Percentiles rank a stretch among this genome's conserved stretches.
These are phyloP conservation scores for Davidsoniella eucalypti DNA, from an alignment of 2,329 filamentous ascomycete genomes.

Conservation along the genomic window DNA sequence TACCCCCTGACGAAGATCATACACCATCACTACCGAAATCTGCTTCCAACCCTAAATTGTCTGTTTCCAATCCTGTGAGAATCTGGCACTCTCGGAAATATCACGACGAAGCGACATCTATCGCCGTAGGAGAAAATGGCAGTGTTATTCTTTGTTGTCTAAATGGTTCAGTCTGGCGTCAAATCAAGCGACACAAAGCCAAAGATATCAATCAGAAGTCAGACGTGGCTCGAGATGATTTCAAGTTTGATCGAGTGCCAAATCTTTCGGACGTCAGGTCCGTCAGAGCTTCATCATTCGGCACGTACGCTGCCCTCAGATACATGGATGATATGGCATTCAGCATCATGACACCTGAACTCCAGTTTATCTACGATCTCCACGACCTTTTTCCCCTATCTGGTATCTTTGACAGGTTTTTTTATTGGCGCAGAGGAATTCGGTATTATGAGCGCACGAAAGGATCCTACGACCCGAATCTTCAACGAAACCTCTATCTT, in stretches of 20 bases:
- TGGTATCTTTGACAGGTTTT: too few relatives aligned
- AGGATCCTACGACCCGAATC: too few relatives aligned
- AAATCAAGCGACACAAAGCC: constrained; percentile 65
- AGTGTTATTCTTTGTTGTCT: constrained; percentile 89
- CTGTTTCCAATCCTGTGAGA: constrained; percentile 59
- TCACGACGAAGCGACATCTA: constrained; percentile 53
- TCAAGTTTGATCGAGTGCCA: constrained; percentile 86
- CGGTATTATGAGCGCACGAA: too few relatives aligned
- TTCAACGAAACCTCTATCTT: too few relatives aligned
- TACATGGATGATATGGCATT: too few relatives aligned
- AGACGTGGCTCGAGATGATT: constrained; percentile 61
- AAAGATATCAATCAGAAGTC: constrained; percentile 43
- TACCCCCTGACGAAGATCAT: constrained; percentile 48
- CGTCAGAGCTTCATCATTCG: constrained; percentile 76
- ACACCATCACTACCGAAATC: constrained; percentile 60
- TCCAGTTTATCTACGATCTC: too few relatives aligned
- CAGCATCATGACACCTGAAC: too few relatives aligned
- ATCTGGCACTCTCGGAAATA: constrained; percentile 84
- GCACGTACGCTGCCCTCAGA: constrained; percentile 75
- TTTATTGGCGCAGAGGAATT: too few relatives aligned
- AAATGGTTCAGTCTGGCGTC: constrained; percentile 83
- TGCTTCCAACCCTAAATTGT: constrained; percentile 61
- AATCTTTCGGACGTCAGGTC: constrained; percentile 71
- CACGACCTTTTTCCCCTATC: too few relatives aligned
- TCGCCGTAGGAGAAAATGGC: constrained; percentile 78